Percentiles rank a stretch among this genome's conserved stretches.
These are phyloP conservation scores for Ophiostoma angusticollis DNA, from an alignment of 2,329 filamentous ascomycete genomes.

Conservation along the genomic window DNA sequence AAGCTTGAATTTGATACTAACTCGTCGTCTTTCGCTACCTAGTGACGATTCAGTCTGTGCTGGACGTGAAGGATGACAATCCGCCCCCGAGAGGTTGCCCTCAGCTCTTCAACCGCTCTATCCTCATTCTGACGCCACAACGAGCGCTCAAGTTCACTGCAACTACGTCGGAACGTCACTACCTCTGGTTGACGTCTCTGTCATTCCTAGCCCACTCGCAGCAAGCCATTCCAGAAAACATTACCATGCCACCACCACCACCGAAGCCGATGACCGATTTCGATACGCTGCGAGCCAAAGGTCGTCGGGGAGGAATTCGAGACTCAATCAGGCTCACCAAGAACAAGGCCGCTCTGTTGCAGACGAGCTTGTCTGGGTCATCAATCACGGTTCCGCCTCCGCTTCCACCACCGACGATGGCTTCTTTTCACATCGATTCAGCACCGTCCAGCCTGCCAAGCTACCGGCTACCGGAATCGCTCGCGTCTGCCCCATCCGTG, in stretches of 20 bases:
- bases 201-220: constrained; percentile 90
- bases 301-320: constrained; percentile 49
- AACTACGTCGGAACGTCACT: constrained; percentile 69
- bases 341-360: constrained; percentile 33
- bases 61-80: constrained; percentile 94
- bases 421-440: constrained; percentile 25
- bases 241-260: constrained; percentile 36
- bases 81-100: constrained; percentile 58
- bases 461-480: constrained; percentile 25
- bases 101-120: constrained; percentile 75
- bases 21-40: background rate
- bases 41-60: constrained; percentile 92
- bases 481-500: constrained; percentile 20
- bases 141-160: constrained; percentile 94
- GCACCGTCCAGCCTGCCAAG: constrained; percentile 38
- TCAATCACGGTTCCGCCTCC: constrained; percentile 12
- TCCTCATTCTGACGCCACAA: constrained; percentile 85
- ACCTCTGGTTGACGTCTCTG: constrained; percentile 85
- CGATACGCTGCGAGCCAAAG: constrained; percentile 34
- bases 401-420: constrained; percentile 15
- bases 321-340: constrained; percentile 89
- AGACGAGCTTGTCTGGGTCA: constrained; percentile 13
- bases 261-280: constrained; percentile 36
- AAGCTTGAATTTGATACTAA: background rate
- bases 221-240: constrained; percentile 64